Base-by-base conservation (phyloP, 495 filamentous ascomycete genomes). In the Penicillium tannophilum region DNA sequence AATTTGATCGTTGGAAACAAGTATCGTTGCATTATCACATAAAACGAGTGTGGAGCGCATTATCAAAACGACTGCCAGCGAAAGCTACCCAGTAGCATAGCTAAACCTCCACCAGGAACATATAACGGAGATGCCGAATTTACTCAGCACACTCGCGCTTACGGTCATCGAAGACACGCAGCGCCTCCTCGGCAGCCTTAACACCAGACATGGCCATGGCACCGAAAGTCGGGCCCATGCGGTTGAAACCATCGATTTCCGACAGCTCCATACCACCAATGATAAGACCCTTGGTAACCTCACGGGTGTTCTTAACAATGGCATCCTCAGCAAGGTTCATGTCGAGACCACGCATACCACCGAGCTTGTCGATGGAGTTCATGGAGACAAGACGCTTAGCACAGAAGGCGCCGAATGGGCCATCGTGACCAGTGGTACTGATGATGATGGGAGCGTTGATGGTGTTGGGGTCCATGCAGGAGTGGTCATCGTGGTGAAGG, bases 391-490 rank as follows among this genome's bases (percentile, higher is more conserved):
- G 83, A 43, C 90, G 82, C 83, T 94, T 94, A 56, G 88, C 91
- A 58, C 79, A 85, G 82, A 96, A 96, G 42, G 92, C 92, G 55
- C 92, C 92, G 68, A 93, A 93, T 14, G 92, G 92, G 6, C 90
- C 92, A 61, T 96, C 92, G 63, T 96, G 92, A 35, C 92, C 92
- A 10, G 92, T 95, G 42, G 91, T 95, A 56, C 85, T 89, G 74
- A 96, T 88, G 61, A 94, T 78, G 55, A 96, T 71, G 3, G 91
- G 90, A 3, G 90, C 89, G 69, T 95, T 95, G 82, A 96, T 92
- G 70, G 91, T 95, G 82, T 92, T 96, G 60, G 92, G 92, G 72
- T 96, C 92, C 90, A 94, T 95, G 87, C 91, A 94, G 58, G 83
- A 88, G 78, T 94, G 91, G 76, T 93, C 90, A 72, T 92, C 90